phyloP scores from a whole-genome alignment of 2,329 filamentous ascomycete species.

The Apiospora kogelbergensis region DNA sequence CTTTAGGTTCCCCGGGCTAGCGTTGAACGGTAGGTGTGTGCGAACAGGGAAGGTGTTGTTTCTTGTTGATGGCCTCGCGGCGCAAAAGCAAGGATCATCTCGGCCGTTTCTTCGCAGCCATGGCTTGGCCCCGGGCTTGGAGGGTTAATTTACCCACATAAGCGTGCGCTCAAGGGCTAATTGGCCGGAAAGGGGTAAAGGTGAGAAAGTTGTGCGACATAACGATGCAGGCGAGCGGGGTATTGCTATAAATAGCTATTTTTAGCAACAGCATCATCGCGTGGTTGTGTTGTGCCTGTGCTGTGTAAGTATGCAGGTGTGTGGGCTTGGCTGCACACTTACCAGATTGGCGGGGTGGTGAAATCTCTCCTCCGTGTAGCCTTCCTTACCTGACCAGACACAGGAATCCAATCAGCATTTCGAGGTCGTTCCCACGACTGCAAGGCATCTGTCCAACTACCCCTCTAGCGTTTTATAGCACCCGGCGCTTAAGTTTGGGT shows the following conservation, averaged over 20 bases:
- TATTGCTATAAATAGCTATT: slow-evolving; percentile 33
- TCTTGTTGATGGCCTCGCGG: background rate
- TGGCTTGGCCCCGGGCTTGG: background rate
- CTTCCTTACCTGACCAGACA: background rate
- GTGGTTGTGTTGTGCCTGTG: slow-evolving; percentile 24
- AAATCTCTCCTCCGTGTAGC: background rate
- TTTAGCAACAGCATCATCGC: slow-evolving; percentile 24
- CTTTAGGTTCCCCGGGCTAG: background rate
- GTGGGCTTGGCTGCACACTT: background rate
- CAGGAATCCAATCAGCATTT: background rate
- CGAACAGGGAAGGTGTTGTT: background rate
- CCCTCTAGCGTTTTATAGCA: background rate
- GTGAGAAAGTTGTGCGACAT: slow-evolving; percentile 12
- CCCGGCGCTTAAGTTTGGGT: background rate
- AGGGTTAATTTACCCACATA: slow-evolving; percentile 27
- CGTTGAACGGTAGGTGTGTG: background rate
- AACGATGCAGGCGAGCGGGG: slow-evolving; percentile 3
- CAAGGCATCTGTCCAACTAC: background rate
- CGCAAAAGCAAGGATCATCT: background rate
- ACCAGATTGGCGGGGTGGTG: slow-evolving; percentile 1
- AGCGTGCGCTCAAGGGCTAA: slow-evolving; percentile 18
- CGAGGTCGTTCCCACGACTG: background rate
- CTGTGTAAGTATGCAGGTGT: background rate
- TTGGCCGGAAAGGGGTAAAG: slow-evolving; percentile 24
- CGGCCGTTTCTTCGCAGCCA: background rate